phyloP scores from a whole-genome alignment of 495 filamentous ascomycete genomes.

The Barbatosphaeria neglecta region DNA sequence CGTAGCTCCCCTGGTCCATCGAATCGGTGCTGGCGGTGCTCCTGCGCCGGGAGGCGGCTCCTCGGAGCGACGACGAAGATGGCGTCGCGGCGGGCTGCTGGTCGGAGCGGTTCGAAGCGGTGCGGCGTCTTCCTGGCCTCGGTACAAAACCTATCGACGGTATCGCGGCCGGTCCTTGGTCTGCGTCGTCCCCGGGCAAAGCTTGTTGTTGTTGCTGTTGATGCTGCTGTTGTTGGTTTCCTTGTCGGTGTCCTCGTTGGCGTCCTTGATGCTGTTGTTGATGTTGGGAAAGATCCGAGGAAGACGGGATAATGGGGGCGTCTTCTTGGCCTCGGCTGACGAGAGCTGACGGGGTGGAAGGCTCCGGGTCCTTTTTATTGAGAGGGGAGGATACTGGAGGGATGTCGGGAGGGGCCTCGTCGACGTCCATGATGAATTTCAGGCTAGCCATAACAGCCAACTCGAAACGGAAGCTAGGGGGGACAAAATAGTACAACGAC shows the following conservation, averaged over 20 bases:
- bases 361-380: slow-evolving; percentile 26
- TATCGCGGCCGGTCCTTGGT: no score
- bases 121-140: neutral
- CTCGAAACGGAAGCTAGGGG: slow-evolving; percentile 29
- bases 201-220: slow-evolving; percentile 1
- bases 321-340: slow-evolving; percentile 9
- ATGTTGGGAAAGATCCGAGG: slow-evolving; percentile 6
- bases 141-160: neutral
- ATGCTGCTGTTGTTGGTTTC: slow-evolving; percentile 11
- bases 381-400: slow-evolving; percentile 17
- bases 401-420: slow-evolving; percentile 20
- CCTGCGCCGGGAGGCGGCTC: slow-evolving; percentile 18
- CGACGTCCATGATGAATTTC: slow-evolving; percentile 37
- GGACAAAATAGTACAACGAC: slow-evolving; percentile 12
- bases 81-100: slow-evolving; percentile 4
- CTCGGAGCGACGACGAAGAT: slow-evolving; percentile 5
- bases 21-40: slow-evolving; percentile 33
- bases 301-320: neutral
- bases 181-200: no score
- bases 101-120: slow-evolving; percentile 1
- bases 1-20: slow-evolving; percentile 32
- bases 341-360: slow-evolving; percentile 19
- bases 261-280: slow-evolving; percentile 3
- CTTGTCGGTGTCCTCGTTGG: slow-evolving; percentile 9
- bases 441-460: slow-evolving; percentile 34